A percentile compares a stretch with the other conserved stretches of the same genome.
These are phyloP conservation scores for Deuterostichococcus epilithicus DNA, from an alignment of 139 green algal species.

Conservation along the genomic window DNA sequence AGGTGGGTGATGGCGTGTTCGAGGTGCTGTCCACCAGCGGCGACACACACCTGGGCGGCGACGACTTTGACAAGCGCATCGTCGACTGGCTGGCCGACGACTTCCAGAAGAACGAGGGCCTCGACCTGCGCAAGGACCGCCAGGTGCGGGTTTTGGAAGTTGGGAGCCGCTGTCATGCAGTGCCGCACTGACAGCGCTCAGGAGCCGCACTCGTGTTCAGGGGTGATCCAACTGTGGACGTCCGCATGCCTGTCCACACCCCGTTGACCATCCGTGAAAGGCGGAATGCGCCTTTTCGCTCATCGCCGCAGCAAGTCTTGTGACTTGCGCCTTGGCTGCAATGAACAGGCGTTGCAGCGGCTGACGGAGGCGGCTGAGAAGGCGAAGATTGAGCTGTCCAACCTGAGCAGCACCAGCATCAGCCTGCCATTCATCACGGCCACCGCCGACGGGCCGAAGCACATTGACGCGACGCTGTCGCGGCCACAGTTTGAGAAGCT, in stretches of 20 bases:
- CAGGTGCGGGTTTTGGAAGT: constrained; percentile 72
- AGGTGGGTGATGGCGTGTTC: constrained; percentile 98
- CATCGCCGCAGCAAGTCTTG: too few relatives aligned
- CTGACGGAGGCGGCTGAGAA: constrained; percentile 98
- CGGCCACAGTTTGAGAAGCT: constrained; percentile 94
- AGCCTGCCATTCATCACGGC: constrained; percentile 99
- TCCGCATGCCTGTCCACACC: background rate
- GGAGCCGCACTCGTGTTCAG: background rate
- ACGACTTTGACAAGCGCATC: constrained; percentile 99
- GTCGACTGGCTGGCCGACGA: constrained; percentile 94
- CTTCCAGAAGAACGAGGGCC: constrained; percentile 87
- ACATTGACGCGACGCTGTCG: constrained; percentile 92
- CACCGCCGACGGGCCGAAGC: constrained; percentile 97
- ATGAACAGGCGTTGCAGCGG: constrained; percentile 73
- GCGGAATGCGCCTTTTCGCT: too few relatives aligned
- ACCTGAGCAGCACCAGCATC: constrained; percentile 72
- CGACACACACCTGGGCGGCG: constrained; percentile 97
- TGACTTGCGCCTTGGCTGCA: too few relatives aligned
- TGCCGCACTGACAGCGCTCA: background rate
- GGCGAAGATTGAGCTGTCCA: constrained; percentile 98
- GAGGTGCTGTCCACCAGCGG: constrained; percentile 97
- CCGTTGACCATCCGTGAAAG: too few relatives aligned
- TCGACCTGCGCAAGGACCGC: constrained; percentile 95
- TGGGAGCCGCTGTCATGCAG: background rate
- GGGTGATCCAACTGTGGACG: background rate